A percentile compares a stretch with the other conserved stretches of the same genome.
These are phyloP conservation scores for Lactarius vividus DNA, from an alignment of 768 basidiomycete genomes.

Conservation along the genomic window DNA sequence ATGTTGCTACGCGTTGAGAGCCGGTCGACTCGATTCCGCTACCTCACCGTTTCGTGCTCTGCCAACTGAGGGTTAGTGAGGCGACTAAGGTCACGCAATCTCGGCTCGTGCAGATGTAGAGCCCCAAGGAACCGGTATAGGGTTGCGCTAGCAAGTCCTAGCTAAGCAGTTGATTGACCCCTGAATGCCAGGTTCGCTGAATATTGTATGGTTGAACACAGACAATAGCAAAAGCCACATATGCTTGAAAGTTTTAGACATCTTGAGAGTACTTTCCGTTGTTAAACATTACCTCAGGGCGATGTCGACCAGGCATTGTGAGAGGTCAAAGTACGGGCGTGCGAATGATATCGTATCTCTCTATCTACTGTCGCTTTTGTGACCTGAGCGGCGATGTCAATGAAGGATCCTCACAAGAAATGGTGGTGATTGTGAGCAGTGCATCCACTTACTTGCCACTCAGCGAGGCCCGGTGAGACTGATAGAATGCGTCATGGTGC, in stretches of 20 bases:
- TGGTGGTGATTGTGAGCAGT: slow-evolving; percentile 53
- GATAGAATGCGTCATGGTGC: slow-evolving; percentile 51
- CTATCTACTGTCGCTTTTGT: slow-evolving; percentile 6
- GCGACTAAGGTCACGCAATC: too few species aligned
- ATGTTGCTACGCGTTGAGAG: too few species aligned
- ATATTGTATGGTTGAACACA: too few species aligned
- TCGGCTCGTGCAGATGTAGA: too few species aligned
- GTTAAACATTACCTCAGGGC: slow-evolving; percentile 46
- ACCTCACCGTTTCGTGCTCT: too few species aligned
- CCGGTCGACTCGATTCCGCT: too few species aligned
- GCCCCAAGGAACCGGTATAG: too few species aligned
- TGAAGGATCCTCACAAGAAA: neutral
- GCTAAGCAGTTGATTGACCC: too few species aligned
- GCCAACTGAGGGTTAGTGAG: too few species aligned
- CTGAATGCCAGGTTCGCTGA: too few species aligned
- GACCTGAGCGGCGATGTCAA: neutral
- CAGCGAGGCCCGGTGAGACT: slow-evolving; percentile 53
- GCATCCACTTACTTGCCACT: slow-evolving; percentile 38
- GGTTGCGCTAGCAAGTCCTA: too few species aligned
- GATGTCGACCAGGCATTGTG: slow-evolving; percentile 50
- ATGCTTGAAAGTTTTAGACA: slow-evolving; percentile 54
- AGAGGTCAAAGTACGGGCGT: slow-evolving; percentile 56
- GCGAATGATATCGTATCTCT: slow-evolving; percentile 27
- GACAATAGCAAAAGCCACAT: slow-evolving; percentile 28
- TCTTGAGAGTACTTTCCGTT: slow-evolving; percentile 59